Evolutionary conservation across 2,329 filamentous ascomycete genomes (phyloP).

Genomic region (Raffaelea albimanens): DNA sequence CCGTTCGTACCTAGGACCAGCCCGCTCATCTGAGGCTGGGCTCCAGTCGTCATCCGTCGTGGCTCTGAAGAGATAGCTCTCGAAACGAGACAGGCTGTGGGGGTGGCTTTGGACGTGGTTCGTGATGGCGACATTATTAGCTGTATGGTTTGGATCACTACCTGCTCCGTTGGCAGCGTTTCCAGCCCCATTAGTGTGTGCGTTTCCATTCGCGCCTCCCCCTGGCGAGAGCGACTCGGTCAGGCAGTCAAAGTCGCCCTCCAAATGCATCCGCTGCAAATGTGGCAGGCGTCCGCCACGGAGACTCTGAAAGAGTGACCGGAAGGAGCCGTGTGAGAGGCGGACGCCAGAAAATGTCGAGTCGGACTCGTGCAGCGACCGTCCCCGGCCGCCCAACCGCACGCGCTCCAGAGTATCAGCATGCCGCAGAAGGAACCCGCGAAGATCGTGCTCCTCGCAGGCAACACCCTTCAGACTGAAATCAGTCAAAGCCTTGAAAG

Average conservation of each 20-base stretch:
- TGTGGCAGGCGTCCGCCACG: slow-evolving; percentile 23
- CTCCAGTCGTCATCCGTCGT: slow-evolving; percentile 31
- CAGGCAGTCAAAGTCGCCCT: slow-evolving; percentile 34
- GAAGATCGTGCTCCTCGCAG: slow-evolving; percentile 33
- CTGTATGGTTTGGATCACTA: neutral
- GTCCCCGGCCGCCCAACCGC: slow-evolving; percentile 34
- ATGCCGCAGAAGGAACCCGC: slow-evolving; percentile 31
- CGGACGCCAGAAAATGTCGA: slow-evolving; percentile 32
- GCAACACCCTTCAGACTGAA: slow-evolving; percentile 33
- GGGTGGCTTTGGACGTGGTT: no score
- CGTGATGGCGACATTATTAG: no score
- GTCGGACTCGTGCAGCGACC: slow-evolving; percentile 18
- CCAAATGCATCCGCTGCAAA: slow-evolving; percentile 32
- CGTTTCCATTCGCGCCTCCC: no score
- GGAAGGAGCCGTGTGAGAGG: slow-evolving; percentile 33
- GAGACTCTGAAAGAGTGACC: slow-evolving; percentile 31
- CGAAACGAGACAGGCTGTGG: slow-evolving; percentile 14
- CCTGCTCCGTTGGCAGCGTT: neutral
- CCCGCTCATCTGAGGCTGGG: slow-evolving; percentile 10
- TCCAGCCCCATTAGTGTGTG: no score
- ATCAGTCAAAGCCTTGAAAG: slow-evolving; percentile 27
- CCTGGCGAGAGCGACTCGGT: neutral
- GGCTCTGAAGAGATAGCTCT: slow-evolving; percentile 32
- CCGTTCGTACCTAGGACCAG: slow-evolving; percentile 14
- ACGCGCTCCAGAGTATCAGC: slow-evolving; percentile 27